Evolutionary conservation across 345 rosid species (phyloP).

Genomic region (Cardamine chenopodiifolia): DNA sequence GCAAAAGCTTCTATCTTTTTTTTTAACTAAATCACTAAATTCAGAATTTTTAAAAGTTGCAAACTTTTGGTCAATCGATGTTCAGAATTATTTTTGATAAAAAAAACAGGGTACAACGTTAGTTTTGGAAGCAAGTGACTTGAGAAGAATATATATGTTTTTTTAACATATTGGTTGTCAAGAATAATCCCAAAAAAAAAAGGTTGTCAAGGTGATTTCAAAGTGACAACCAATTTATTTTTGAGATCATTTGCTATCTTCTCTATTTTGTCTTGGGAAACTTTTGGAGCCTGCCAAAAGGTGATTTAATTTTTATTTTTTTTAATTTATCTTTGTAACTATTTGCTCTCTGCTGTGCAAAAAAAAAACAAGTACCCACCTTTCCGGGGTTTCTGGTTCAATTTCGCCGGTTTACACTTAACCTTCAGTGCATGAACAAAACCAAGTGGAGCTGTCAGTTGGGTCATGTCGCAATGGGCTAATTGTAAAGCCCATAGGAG

Average conservation of each 20-base stretch:
- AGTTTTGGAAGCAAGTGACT: neutral
- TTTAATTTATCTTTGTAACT: neutral
- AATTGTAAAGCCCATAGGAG: too few species aligned
- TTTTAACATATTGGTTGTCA: neutral
- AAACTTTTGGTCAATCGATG: neutral
- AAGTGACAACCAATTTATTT: conserved; percentile 26
- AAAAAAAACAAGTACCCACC: neutral
- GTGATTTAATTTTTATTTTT: too few species aligned
- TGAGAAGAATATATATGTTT: neutral
- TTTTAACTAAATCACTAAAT: neutral
- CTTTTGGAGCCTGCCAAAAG: conserved; percentile 58
- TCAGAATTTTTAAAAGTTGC: neutral
- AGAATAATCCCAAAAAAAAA: neutral
- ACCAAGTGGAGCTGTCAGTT: too few species aligned
- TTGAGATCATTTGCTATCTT: conserved; percentile 73
- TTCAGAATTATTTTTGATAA: neutral
- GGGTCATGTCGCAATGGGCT: too few species aligned
- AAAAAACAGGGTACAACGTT: neutral
- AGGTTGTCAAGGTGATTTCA: neutral
- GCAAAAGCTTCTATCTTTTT: neutral
- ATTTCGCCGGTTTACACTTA: too few species aligned
- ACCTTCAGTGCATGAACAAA: too few species aligned
- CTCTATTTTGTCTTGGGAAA: conserved; percentile 39
- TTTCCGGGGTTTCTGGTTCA: too few species aligned
- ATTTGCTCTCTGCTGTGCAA: neutral